phyloP scores from a whole-genome alignment of 352 stramenopile species.

The Elongisporangium senticosum region DNA sequence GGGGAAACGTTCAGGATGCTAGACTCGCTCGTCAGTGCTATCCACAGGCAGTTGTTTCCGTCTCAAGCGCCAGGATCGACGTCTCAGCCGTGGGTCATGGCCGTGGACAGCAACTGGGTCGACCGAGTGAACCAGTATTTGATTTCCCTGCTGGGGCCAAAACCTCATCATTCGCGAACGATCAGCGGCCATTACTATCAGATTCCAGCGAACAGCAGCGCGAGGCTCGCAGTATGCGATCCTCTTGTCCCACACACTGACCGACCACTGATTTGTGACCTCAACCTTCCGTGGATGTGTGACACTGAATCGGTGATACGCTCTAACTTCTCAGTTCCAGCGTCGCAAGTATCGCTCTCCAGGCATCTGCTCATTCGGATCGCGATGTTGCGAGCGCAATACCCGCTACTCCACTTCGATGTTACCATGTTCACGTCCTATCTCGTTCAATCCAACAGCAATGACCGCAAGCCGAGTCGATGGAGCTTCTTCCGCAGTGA shows the following conservation, averaged over 20 bases:
- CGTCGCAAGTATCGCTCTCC: constrained; percentile 13
- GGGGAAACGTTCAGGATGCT: constrained; percentile 23
- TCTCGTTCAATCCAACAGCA: constrained; percentile 5
- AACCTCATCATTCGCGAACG: neutral
- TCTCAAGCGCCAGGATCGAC: neutral
- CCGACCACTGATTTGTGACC: neutral
- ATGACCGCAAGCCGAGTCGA: constrained; percentile 3
- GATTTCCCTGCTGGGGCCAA: constrained; percentile 19
- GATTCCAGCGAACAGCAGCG: neutral
- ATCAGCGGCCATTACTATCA: neutral
- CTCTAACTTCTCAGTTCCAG: constrained; percentile 3
- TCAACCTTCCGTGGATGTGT: neutral
- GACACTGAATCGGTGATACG: constrained; percentile 17
- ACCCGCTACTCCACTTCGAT: constrained; percentile 23
- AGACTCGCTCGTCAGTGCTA: constrained; percentile 17
- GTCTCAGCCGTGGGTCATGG: neutral
- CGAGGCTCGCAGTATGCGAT: neutral
- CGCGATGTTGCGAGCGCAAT: constrained; percentile 10
- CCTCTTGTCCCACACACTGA: constrained; percentile 5
- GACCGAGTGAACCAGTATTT: constrained; percentile 31
- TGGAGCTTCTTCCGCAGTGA: constrained; percentile 3
- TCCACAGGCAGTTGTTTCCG: neutral
- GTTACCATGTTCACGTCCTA: constrained; percentile 14
- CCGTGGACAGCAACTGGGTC: constrained; percentile 13
- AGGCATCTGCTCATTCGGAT: constrained; percentile 28